Percentiles rank a stretch among this genome's conserved stretches.
These are phyloP conservation scores for Capronia epimyces DNA, from an alignment of 2,329 filamentous ascomycete species.

Conservation along the genomic window DNA sequence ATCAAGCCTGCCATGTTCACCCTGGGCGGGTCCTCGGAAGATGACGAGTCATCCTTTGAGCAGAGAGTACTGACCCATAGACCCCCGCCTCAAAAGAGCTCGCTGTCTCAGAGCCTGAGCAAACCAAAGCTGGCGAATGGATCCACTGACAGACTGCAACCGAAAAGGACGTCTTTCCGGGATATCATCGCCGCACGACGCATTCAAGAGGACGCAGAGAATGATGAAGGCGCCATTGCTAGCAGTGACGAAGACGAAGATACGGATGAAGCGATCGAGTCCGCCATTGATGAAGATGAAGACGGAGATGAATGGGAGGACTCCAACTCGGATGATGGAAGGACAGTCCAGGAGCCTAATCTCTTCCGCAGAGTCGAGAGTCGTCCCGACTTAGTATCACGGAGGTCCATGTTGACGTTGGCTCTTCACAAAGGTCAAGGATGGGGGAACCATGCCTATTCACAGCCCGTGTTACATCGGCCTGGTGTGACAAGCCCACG, in stretches of 20 bases:
- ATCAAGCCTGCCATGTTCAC: slow-evolving; percentile 59
- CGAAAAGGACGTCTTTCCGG: slow-evolving; percentile 79
- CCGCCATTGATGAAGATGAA: slow-evolving; percentile 68
- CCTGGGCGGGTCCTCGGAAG: slow-evolving; percentile 79
- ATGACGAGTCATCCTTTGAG: slow-evolving; percentile 72
- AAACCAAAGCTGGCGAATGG: slow-evolving; percentile 38
- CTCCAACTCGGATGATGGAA: slow-evolving; percentile 73
- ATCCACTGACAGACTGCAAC: slow-evolving; percentile 33
- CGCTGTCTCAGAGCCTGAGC: slow-evolving; percentile 42
- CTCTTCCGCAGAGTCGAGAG: slow-evolving; percentile 91
- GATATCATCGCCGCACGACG: slow-evolving; percentile 66
- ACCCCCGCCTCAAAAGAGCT: slow-evolving; percentile 35
- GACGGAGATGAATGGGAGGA: slow-evolving; percentile 53
- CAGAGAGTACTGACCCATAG: slow-evolving; percentile 50
- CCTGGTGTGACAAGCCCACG: slow-evolving; percentile 58
- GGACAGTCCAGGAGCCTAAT: slow-evolving; percentile 70
- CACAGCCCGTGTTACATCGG: slow-evolving; percentile 41
- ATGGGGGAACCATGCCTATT: slow-evolving; percentile 30
- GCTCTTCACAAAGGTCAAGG: slow-evolving; percentile 57
- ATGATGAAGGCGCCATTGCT: slow-evolving; percentile 56
- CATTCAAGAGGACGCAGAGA: slow-evolving; percentile 51
- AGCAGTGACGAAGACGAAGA: slow-evolving; percentile 57
- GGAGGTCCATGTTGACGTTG: slow-evolving; percentile 81
- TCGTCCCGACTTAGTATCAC: slow-evolving; percentile 73
- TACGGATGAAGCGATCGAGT: slow-evolving; percentile 67